Evolutionary conservation across 2,329 filamentous ascomycete species (phyloP).

Genomic region (Cladosporium cucumerinum): DNA sequence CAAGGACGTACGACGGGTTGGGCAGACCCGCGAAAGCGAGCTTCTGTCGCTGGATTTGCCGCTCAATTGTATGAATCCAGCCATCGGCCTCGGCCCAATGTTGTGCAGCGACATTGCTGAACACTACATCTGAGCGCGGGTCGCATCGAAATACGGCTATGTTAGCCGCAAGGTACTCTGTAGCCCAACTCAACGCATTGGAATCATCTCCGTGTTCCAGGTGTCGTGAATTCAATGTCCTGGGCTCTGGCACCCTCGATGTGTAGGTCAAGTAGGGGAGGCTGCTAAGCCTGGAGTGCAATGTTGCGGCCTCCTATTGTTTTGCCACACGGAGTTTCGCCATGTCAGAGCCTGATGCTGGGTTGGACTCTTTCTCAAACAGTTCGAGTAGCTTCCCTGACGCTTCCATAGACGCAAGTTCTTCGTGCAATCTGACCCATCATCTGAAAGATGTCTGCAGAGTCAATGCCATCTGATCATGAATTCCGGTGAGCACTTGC

Average conservation of each 20-base stretch:
- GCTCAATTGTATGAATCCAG: neutral
- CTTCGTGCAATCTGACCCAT: neutral
- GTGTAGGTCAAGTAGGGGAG: too few species aligned
- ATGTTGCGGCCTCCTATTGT: neutral
- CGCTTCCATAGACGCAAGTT: neutral
- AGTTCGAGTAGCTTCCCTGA: neutral
- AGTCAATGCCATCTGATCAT: constrained; percentile 23
- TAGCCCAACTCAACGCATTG: neutral
- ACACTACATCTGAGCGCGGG: neutral
- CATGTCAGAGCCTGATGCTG: neutral
- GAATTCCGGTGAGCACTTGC: neutral
- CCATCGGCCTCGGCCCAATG: constrained; percentile 9
- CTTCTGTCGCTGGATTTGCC: constrained; percentile 11
- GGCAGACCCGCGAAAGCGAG: neutral
- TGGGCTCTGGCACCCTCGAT: neutral
- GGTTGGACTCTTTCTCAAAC: neutral
- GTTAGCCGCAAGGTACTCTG: neutral
- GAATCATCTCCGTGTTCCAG: neutral
- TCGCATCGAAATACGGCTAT: neutral
- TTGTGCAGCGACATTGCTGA: neutral
- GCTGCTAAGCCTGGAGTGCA: neutral
- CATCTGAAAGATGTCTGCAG: neutral
- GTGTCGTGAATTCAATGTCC: neutral
- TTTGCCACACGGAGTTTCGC: neutral
- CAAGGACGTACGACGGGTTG: neutral